Evolutionary conservation across 2,329 filamentous ascomycete genomes (phyloP).

Genomic region (Dactylonectria estremocensis): DNA sequence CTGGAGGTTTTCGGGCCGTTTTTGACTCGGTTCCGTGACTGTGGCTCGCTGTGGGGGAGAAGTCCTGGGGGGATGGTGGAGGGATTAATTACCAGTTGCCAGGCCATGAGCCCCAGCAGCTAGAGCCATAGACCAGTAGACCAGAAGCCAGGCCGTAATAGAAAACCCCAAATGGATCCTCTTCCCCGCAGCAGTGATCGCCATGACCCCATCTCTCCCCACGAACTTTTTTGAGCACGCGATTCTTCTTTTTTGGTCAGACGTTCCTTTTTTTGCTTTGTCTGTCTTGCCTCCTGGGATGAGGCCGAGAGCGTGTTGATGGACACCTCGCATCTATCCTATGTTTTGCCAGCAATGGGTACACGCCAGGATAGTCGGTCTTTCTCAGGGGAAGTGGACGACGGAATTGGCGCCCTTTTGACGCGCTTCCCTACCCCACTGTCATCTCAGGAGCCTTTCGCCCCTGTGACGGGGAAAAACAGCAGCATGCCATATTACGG

Average conservation of each 20-base stretch:
- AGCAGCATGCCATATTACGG: neutral
- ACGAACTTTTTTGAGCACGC: neutral
- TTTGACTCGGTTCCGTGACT: neutral
- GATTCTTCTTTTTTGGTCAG: neutral
- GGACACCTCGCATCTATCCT: neutral
- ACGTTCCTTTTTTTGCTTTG: neutral
- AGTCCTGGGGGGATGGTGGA: neutral
- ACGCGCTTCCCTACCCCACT: constrained; percentile 2
- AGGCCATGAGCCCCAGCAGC: neutral
- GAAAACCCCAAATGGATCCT: constrained; percentile 3
- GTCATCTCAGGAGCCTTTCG: neutral
- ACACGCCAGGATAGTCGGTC: neutral
- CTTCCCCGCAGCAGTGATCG: constrained; percentile 8
- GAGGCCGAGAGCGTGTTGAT: neutral
- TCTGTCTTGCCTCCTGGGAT: neutral
- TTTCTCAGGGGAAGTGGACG: neutral
- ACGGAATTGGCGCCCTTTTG: neutral
- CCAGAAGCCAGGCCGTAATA: too few species aligned
- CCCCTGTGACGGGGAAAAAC: neutral
- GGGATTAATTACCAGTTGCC: neutral
- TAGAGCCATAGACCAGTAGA: too few species aligned
- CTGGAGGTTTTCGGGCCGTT: constrained; percentile 7
- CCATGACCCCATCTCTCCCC: constrained; percentile 1
- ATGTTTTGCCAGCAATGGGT: neutral
- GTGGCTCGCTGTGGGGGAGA: constrained; percentile 3